phyloP scores from a whole-genome alignment of 352 stramenopile genomes.

The Aphanomyces euteiches region DNA sequence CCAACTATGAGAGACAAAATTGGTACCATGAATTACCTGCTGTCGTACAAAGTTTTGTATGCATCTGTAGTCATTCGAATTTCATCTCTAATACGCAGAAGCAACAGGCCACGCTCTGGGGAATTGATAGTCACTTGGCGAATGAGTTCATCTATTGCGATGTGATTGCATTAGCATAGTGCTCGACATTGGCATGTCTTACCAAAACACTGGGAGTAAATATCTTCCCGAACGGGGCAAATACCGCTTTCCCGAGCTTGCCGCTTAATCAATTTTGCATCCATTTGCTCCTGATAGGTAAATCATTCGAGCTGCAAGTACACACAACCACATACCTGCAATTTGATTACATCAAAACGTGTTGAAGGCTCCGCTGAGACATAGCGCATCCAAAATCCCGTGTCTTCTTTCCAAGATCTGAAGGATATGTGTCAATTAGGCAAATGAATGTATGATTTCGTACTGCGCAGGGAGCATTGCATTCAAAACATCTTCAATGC shows the following conservation, averaged over 20 bases:
- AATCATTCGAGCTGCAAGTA: slow-evolving; percentile 8
- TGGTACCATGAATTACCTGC: slow-evolving; percentile 34
- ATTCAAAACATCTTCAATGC: slow-evolving; percentile 76
- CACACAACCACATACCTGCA: slow-evolving; percentile 47
- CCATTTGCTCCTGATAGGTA: slow-evolving; percentile 67
- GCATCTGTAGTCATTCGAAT: slow-evolving; percentile 91
- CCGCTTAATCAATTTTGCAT: slow-evolving; percentile 82
- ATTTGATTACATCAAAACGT: slow-evolving; percentile 89
- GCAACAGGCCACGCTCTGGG: slow-evolving; percentile 87
- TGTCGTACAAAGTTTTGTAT: slow-evolving; percentile 95
- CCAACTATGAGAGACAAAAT: not conserved
- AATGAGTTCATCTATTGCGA: slow-evolving; percentile 80
- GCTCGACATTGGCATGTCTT: too few species aligned
- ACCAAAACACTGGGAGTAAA: slow-evolving; percentile 89
- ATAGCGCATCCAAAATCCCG: slow-evolving; percentile 90
- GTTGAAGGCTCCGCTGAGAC: slow-evolving; percentile 85
- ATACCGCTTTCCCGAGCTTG: slow-evolving; percentile 91
- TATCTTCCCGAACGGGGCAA: slow-evolving; percentile 90
- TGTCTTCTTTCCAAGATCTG: slow-evolving; percentile 81
- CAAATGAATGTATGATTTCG: slow-evolving; percentile 21
- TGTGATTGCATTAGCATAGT: too few species aligned
- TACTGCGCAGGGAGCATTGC: slow-evolving; percentile 71
- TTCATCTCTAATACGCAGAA: slow-evolving; percentile 91
- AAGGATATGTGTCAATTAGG: not conserved
- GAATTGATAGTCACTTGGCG: slow-evolving; percentile 89